Evolutionary conservation across 345 rosid species (phyloP).

Genomic region (Brassica nigra): DNA sequence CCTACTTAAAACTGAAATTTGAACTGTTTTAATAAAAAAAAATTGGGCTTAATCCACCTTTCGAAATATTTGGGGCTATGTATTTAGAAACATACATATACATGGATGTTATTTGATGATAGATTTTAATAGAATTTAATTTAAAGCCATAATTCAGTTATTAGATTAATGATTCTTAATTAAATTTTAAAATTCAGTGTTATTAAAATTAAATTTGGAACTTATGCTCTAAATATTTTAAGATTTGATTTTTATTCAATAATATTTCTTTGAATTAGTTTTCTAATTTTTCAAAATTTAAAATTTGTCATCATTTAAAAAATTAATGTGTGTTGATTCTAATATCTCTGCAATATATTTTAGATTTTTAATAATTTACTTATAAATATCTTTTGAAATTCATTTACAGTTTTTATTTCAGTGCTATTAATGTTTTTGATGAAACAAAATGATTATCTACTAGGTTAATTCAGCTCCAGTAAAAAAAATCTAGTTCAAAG

Average conservation of each 20-base stretch:
- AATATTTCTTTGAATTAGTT: neutral
- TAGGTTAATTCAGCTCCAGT: too few species aligned
- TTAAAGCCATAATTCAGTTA: neutral
- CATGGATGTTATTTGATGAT: neutral
- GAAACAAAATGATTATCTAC: neutral
- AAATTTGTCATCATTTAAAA: neutral
- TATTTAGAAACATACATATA: neutral
- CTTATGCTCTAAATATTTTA: neutral
- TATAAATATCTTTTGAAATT: neutral
- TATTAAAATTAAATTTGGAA: neutral
- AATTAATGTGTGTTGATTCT: neutral
- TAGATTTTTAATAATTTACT: neutral
- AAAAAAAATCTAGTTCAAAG: too few species aligned
- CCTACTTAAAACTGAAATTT: neutral
- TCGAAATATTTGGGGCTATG: neutral
- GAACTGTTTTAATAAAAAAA: too few species aligned
- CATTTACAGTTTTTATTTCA: neutral
- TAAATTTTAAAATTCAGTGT: neutral
- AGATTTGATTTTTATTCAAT: neutral
- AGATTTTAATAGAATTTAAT: neutral
- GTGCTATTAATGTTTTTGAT: neutral
- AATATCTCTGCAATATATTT: neutral
- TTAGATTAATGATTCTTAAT: neutral
- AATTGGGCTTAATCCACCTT: neutral
- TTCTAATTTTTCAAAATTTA: neutral